A percentile compares a stretch with the other conserved stretches of the same genome.
Conservation (phyloP, 805 yeast genomes). For the Spathaspora passalidarum region DNA sequence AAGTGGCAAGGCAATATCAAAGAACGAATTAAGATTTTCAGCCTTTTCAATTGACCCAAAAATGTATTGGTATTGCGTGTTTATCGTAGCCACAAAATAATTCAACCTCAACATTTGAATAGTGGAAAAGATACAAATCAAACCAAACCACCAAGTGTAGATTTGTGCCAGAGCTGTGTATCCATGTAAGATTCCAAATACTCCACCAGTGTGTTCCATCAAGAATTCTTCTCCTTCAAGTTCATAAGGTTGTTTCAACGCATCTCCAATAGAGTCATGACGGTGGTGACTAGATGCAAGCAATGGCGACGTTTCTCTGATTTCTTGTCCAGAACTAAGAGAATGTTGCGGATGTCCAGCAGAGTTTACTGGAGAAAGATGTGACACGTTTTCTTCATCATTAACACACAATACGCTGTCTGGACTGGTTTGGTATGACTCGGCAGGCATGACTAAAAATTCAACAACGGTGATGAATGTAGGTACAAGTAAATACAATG, state of each 20-base stretch:
- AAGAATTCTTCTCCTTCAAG: slow-evolving; percentile 45
- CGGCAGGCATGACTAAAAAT: slow-evolving; percentile 46
- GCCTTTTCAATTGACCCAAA: slow-evolving; percentile 38
- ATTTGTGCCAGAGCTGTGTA: slow-evolving; percentile 47
- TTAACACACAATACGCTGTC: slow-evolving; percentile 24
- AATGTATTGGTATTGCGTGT: slow-evolving; percentile 51
- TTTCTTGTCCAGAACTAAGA: too few relatives aligned
- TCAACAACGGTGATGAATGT: slow-evolving; percentile 46
- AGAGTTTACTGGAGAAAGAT: neutral
- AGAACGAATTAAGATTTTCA: slow-evolving; percentile 41
- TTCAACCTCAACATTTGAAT: slow-evolving; percentile 56
- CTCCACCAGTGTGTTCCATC: slow-evolving; percentile 38
- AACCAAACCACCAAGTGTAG: slow-evolving; percentile 49
- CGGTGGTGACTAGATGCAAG: slow-evolving; percentile 23
- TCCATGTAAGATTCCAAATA: slow-evolving; percentile 56
- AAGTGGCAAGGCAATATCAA: slow-evolving; percentile 53
- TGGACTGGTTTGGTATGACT: slow-evolving; percentile 44
- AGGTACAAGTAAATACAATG: slow-evolving; percentile 48
- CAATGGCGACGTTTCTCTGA: slow-evolving; percentile 24
- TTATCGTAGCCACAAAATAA: slow-evolving; percentile 57
- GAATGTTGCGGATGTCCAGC: too few relatives aligned
- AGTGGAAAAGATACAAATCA: slow-evolving; percentile 50
- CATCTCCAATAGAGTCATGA: slow-evolving; percentile 56
- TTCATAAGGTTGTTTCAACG: slow-evolving; percentile 51
- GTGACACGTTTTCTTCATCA: slow-evolving; percentile 14